phyloP scores from a whole-genome alignment of 139 green algal species.

The Dunaliella primolecta region DNA sequence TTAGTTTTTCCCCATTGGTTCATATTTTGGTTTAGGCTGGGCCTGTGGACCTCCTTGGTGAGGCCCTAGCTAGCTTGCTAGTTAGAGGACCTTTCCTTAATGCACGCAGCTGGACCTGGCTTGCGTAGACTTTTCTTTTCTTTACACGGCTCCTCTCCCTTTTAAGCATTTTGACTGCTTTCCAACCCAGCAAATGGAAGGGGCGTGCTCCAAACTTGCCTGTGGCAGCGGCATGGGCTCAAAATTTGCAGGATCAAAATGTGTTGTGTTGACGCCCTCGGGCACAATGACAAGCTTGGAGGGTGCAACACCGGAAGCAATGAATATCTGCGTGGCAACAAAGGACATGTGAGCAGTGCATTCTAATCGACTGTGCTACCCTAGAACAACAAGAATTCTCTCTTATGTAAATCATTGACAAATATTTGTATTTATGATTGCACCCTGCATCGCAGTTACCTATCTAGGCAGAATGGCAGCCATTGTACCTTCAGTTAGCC shows the following conservation, averaged over 20 bases:
- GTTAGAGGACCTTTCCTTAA: no score
- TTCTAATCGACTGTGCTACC: not conserved
- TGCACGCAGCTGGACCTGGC: no score
- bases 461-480: no score
- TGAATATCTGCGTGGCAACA: constrained; percentile 4
- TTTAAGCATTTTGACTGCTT: not conserved
- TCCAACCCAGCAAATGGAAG: no score
- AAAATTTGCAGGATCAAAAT: constrained; percentile 43
- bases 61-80: not conserved
- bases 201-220: constrained; percentile 15
- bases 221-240: constrained; percentile 40
- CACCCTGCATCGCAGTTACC: no score
- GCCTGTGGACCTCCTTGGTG: no score
- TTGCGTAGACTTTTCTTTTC: no score
- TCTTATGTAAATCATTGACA: not conserved
- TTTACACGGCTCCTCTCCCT: no score
- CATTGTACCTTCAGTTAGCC: not conserved
- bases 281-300: constrained; percentile 49
- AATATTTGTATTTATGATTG: not conserved
- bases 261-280: constrained; percentile 58
- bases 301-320: constrained; percentile 29
- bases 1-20: no score
- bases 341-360: not conserved
- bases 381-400: not conserved
- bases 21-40: no score